phyloP scores from a whole-genome alignment of 2,329 filamentous ascomycete species.

The Monilinia vaccinii-corymbosi region DNA sequence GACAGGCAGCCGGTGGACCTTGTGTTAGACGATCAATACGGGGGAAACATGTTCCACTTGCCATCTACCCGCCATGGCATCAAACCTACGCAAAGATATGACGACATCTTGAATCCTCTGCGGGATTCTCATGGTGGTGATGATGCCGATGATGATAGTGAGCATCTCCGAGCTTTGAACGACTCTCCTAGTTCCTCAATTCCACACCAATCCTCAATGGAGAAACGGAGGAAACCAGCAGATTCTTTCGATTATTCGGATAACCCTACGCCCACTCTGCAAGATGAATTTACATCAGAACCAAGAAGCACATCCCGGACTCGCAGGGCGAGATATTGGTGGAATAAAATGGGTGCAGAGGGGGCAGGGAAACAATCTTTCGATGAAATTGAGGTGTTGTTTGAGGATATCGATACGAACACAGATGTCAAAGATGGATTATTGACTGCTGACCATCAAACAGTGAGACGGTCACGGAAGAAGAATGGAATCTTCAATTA shows the following conservation, averaged over 20 bases:
- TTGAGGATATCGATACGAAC: not conserved
- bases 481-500: slow-evolving; percentile 24
- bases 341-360: not conserved
- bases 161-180: not conserved
- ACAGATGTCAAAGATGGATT: slow-evolving; percentile 5
- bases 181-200: not conserved
- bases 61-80: not conserved
- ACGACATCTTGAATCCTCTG: not conserved
- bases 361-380: slow-evolving; percentile 2
- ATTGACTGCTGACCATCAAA: slow-evolving; percentile 8
- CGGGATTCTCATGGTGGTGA: not conserved
- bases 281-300: slow-evolving; percentile 11
- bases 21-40: not conserved
- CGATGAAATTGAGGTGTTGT: not conserved
- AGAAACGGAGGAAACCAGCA: not conserved
- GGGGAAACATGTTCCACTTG: not conserved
- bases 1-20: not conserved
- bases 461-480: slow-evolving; percentile 8
- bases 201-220: not conserved
- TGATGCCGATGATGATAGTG: not conserved
- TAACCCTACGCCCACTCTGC: not conserved
- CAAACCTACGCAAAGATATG: not conserved
- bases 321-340: slow-evolving; percentile 12
- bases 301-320: slow-evolving; percentile 7
- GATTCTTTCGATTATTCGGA: slow-evolving; percentile 12